These are phyloP conservation scores for Lachancea lanzarotensis DNA, from an alignment of 805 yeast species.

Conservation along the genomic window DNA sequence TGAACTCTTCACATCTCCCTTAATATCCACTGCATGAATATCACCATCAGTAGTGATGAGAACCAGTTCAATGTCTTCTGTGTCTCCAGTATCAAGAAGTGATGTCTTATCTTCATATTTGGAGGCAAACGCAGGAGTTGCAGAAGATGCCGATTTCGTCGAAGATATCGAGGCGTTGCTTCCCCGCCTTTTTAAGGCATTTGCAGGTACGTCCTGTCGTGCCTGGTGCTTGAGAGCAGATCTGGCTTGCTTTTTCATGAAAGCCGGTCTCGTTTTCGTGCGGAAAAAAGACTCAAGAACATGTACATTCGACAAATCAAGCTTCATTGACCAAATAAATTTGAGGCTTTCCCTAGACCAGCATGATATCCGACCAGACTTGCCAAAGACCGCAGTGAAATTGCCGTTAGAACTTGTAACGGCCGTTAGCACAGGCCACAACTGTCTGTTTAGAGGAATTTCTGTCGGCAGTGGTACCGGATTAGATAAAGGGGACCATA, in stretches of 20 bases:
- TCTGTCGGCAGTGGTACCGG: slow-evolving; percentile 44
- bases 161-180: slow-evolving; percentile 26
- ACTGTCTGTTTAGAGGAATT: slow-evolving; percentile 37
- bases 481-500: slow-evolving; percentile 63
- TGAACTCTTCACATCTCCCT: slow-evolving; percentile 37
- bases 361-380: slow-evolving; percentile 48
- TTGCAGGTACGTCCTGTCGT: slow-evolving; percentile 3
- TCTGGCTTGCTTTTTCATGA: slow-evolving; percentile 14
- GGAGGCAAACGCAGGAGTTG: slow-evolving; percentile 18
- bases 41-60: slow-evolving; percentile 48
- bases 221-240: neutral
- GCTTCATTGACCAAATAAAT: slow-evolving; percentile 50
- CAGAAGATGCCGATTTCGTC: slow-evolving; percentile 16
- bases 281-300: slow-evolving; percentile 59
- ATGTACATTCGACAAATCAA: slow-evolving; percentile 34
- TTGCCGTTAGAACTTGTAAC: slow-evolving; percentile 54
- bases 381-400: slow-evolving; percentile 48
- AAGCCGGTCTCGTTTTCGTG: slow-evolving; percentile 44
- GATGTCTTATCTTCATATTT: slow-evolving; percentile 15
- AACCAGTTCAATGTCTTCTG: slow-evolving; percentile 38
- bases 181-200: slow-evolving; percentile 30
- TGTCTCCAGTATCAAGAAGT: slow-evolving; percentile 13
- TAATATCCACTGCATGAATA: slow-evolving; percentile 35
- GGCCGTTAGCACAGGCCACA: slow-evolving; percentile 58
- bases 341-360: slow-evolving; percentile 50